These are phyloP conservation scores for Candida frijolesensis DNA, from an alignment of 1,139 yeast species.

Conservation along the genomic window DNA sequence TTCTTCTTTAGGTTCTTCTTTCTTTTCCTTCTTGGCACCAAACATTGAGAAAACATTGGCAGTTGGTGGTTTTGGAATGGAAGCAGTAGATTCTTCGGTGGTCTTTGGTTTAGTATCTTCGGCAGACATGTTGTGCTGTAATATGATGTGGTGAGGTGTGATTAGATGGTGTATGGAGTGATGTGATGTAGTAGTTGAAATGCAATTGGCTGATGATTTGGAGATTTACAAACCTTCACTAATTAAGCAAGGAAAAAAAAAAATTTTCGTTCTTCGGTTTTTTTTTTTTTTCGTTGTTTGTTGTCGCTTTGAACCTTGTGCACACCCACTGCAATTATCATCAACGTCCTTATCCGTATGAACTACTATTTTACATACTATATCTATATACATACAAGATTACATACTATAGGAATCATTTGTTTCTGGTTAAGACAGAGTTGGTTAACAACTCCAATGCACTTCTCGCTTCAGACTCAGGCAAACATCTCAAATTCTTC, in stretches of 20 bases:
- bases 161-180: no score
- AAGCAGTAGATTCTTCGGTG: constrained; percentile 21
- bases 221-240: not conserved
- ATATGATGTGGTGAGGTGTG: not conserved
- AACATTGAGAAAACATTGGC: constrained; percentile 87
- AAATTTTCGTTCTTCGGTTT: not conserved
- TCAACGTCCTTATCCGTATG: no score
- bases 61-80: constrained; percentile 58
- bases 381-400: not conserved
- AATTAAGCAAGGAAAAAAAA: not conserved
- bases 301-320: not conserved
- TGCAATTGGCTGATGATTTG: not conserved
- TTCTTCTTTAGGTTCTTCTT: constrained; percentile 46
- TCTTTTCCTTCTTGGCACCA: constrained; percentile 77
- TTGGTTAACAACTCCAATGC: constrained; percentile 86
- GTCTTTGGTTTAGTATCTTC: constrained; percentile 39
- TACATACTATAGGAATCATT: constrained; percentile 29
- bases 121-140: constrained; percentile 30
- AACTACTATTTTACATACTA: not conserved
- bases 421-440: constrained; percentile 79
- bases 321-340: not conserved
- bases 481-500: constrained; percentile 67
- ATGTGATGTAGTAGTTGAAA: not conserved
- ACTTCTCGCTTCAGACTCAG: constrained; percentile 86
- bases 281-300: constrained; percentile 2